Evolutionary conservation across 2,329 filamentous ascomycete species (phyloP).

Genomic region (Dactylellina sp.): DNA sequence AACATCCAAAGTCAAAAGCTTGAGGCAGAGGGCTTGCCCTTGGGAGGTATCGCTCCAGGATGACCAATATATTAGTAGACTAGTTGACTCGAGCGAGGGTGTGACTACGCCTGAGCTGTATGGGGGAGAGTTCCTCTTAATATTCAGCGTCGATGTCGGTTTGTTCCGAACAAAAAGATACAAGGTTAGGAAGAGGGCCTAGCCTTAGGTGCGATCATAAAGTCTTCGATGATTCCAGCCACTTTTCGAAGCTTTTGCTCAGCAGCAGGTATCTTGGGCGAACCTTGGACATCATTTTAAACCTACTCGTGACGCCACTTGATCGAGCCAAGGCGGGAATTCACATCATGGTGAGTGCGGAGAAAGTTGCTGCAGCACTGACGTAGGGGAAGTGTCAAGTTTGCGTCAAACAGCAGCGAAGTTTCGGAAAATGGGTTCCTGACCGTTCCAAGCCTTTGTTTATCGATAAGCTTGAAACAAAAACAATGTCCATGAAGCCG

Average conservation of each 20-base stretch:
- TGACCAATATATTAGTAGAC: not conserved
- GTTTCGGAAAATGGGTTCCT: conserved; percentile 10
- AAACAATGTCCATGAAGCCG: not conserved
- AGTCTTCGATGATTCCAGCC: not conserved
- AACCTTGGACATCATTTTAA: conserved; percentile 14
- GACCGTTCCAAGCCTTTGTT: not conserved
- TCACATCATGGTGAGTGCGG: conserved; percentile 19
- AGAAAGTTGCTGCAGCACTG: no score
- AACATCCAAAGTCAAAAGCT: conserved; percentile 34
- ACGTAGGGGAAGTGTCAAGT: conserved; percentile 46
- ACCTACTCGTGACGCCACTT: conserved; percentile 41
- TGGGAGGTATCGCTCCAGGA: not conserved
- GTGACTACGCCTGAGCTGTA: conserved; percentile 13
- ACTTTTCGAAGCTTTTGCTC: conserved; percentile 14
- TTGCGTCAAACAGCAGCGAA: conserved; percentile 45
- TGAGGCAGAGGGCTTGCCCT: conserved; percentile 1
- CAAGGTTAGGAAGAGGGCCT: not conserved
- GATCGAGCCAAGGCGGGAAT: conserved; percentile 8
- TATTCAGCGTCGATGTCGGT: not conserved
- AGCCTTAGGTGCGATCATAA: not conserved
- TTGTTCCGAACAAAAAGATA: not conserved
- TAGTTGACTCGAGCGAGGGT: conserved; percentile 3
- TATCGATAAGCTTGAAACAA: conserved; percentile 27
- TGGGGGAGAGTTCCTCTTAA: not conserved
- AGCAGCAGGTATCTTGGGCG: not conserved